phyloP scores from a whole-genome alignment of 2,329 filamentous ascomycete genomes.

The Escovopsis sp. region DNA sequence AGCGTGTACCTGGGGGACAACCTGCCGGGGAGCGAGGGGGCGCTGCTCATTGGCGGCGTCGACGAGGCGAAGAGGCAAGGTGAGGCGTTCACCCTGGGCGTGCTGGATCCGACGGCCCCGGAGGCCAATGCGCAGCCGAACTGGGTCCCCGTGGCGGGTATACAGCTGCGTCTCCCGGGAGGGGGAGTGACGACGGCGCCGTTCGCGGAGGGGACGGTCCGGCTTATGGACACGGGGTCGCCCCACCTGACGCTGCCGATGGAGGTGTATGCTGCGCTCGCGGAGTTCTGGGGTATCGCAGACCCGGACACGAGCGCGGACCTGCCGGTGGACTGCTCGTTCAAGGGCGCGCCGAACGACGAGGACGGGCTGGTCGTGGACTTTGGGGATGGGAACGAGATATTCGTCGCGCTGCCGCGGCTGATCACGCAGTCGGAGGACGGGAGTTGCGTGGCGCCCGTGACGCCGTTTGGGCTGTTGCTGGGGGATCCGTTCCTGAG shows the following conservation, averaged over 20 bases:
- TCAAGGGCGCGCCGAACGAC: conserved; percentile 1
- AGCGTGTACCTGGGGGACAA: conserved; percentile 6
- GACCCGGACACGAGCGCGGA: not conserved
- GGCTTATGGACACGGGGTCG: conserved; percentile 5
- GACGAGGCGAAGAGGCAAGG: conserved; percentile 6
- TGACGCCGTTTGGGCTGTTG: not conserved
- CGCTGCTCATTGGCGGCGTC: conserved; percentile 5
- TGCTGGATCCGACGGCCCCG: not conserved
- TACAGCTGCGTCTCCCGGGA: conserved; percentile 1
- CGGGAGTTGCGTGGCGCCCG: conserved; percentile 2
- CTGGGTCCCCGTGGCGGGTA: conserved; percentile 1
- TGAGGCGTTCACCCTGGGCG: conserved; percentile 1
- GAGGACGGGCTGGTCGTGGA: conserved; percentile 1
- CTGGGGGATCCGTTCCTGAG: conserved; percentile 5
- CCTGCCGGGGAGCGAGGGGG: conserved; percentile 1
- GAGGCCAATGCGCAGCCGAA: conserved; percentile 3
- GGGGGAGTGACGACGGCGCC: conserved; percentile 1
- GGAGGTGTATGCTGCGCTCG: conserved; percentile 3
- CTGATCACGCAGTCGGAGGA: conserved; percentile 1
- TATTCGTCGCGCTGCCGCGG: conserved; percentile 4
- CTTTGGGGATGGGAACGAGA: not conserved
- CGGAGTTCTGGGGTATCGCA: conserved; percentile 4
- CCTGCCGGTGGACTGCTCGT: conserved; percentile 5
- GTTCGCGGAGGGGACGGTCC: conserved; percentile 2
- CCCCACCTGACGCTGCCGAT: conserved; percentile 5